These are phyloP conservation scores for Stropharia rugosoannulata DNA, from an alignment of 768 basidiomycete genomes.

Conservation along the genomic window DNA sequence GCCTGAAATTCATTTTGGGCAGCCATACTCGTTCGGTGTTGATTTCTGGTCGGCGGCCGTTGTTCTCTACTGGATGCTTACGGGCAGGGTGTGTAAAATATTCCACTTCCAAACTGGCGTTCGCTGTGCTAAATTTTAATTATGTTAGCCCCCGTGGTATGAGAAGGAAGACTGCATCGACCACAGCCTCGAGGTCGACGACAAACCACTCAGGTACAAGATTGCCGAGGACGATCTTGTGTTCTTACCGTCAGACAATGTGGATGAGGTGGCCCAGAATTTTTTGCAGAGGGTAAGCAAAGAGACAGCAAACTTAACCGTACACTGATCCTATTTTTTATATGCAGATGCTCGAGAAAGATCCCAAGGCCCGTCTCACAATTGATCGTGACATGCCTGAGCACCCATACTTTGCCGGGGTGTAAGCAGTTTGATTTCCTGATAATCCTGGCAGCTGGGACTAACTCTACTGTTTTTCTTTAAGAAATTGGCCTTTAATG, in stretches of 20 bases:
- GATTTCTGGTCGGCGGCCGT: slow-evolving; percentile 85
- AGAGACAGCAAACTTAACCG: not conserved
- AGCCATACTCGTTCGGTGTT: slow-evolving; percentile 28
- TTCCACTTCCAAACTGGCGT: not conserved
- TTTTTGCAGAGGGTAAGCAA: slow-evolving; percentile 23
- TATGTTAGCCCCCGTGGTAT: slow-evolving; percentile 24
- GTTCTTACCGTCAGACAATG: slow-evolving; percentile 23
- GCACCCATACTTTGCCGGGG: slow-evolving; percentile 29
- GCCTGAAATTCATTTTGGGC: slow-evolving; percentile 26
- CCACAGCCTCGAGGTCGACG: slow-evolving; percentile 12
- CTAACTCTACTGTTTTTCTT: not conserved
- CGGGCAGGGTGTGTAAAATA: slow-evolving; percentile 40
- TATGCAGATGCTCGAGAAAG: slow-evolving; percentile 26
- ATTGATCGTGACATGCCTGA: slow-evolving; percentile 25
- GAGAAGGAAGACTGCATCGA: slow-evolving; percentile 13
- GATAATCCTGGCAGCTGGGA: not conserved
- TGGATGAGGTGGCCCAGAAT: slow-evolving; percentile 23
- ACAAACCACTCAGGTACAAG: slow-evolving; percentile 15
- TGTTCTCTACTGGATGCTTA: slow-evolving; percentile 70
- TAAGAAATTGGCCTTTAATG: slow-evolving; percentile 25
- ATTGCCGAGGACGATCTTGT: slow-evolving; percentile 22
- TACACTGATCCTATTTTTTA: not conserved
- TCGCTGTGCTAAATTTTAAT: not conserved
- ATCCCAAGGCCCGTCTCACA: slow-evolving; percentile 24
- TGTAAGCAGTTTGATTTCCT: slow-evolving; percentile 19